Percentiles rank a stretch among this genome's conserved stretches.
Evolutionary conservation across 2,329 filamentous ascomycete genomes (phyloP).

Genomic region (Pseudogymnoascus sp.): DNA sequence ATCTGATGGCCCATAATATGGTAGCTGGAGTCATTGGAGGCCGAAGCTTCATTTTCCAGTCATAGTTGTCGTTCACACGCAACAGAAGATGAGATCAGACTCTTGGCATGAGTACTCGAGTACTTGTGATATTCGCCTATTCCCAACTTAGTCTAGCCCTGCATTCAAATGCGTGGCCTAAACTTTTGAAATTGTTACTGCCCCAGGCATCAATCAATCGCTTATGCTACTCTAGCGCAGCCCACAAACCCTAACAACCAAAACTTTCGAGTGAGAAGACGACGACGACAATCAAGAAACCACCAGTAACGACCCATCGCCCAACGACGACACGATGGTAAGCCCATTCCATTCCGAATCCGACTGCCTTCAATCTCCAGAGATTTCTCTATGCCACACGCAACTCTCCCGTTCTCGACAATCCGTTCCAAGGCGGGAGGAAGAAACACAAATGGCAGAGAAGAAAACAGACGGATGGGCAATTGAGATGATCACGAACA

Average conservation of each 20-base stretch:
- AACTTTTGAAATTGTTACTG: background rate
- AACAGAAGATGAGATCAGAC: background rate
- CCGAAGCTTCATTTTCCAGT: background rate
- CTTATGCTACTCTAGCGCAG: conserved; percentile 9
- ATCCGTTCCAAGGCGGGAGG: background rate
- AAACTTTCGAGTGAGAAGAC: conserved; percentile 10
- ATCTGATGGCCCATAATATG: background rate
- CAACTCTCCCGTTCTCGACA: background rate
- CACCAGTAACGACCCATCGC: conserved; percentile 13
- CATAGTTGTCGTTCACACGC: background rate
- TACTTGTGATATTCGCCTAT: background rate
- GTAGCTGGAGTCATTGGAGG: background rate
- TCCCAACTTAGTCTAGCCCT: background rate
- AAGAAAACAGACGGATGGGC: background rate
- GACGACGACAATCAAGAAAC: conserved; percentile 9
- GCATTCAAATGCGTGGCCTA: background rate
- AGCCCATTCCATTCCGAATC: conserved; percentile 10
- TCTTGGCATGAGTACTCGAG: background rate
- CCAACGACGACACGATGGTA: conserved; percentile 17
- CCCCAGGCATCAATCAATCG: conserved; percentile 3
- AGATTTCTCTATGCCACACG: background rate
- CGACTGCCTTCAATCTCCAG: conserved; percentile 7
- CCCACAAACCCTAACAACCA: conserved; percentile 8
- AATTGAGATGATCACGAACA: conserved; percentile 6
- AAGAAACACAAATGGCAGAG: background rate